Conservation (phyloP, 2,329 filamentous ascomycete species). For the Falciphora oryzae region DNA sequence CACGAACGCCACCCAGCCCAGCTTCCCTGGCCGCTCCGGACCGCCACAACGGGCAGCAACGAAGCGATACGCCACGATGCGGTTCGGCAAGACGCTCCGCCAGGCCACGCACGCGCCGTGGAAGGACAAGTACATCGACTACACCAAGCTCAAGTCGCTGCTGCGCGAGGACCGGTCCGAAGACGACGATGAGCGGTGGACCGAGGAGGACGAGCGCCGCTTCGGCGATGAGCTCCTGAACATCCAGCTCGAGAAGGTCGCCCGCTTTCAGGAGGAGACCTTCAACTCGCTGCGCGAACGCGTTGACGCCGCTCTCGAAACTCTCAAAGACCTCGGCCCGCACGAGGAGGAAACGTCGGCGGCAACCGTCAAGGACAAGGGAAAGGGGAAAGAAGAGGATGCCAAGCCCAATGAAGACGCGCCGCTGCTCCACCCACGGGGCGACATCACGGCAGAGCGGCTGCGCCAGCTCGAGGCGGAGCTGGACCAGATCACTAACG, state of each 20-base stretch:
- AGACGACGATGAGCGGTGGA: conserved; percentile 68
- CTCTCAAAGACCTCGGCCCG: conserved; percentile 75
- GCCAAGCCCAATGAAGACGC: background rate
- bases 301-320: conserved; percentile 53
- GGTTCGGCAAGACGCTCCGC: conserved; percentile 85
- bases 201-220: conserved; percentile 83
- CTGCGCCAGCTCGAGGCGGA: conserved; percentile 70
- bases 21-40: too few species aligned
- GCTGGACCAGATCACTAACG: conserved; percentile 81
- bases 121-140: conserved; percentile 94
- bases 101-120: conserved; percentile 78
- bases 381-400: conserved; percentile 32
- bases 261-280: conserved; percentile 79
- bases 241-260: conserved; percentile 90
- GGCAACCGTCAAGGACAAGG: conserved; percentile 19
- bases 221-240: conserved; percentile 97
- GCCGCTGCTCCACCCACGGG: conserved; percentile 12
- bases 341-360: conserved; percentile 35
- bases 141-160: conserved; percentile 83
- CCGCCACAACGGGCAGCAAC: conserved; percentile 17
- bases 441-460: conserved; percentile 41
- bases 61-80: conserved; percentile 52
- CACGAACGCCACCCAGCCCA: background rate
- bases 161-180: conserved; percentile 67
- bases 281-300: conserved; percentile 52